Evolutionary conservation across 306 rosid species (phyloP).

Genomic region (Sicyos edulis): DNA sequence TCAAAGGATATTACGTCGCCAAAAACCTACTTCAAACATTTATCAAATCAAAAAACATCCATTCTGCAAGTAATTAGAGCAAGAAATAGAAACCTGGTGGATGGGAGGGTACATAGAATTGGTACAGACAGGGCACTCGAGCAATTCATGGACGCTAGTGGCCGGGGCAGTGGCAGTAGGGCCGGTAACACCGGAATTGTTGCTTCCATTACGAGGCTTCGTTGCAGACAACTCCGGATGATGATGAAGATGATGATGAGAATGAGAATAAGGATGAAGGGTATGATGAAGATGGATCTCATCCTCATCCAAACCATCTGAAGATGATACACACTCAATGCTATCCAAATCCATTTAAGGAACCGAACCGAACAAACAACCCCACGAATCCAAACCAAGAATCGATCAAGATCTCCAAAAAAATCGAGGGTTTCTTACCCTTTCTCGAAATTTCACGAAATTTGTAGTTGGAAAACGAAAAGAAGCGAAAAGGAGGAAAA

Average conservation of each 20-base stretch:
- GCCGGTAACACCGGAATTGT: conserved; percentile 33
- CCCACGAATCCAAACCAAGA: neutral
- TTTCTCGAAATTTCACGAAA: neutral
- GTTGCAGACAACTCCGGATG: conserved; percentile 66
- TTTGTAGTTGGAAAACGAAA: neutral
- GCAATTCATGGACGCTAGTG: conserved; percentile 95
- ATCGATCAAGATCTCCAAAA: conserved; percentile 6
- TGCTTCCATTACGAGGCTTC: conserved; percentile 55
- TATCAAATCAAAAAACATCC: too few relatives aligned
- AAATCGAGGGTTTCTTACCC: conserved; percentile 1
- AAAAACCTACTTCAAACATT: too few relatives aligned
- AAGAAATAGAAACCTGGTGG: conserved; percentile 68
- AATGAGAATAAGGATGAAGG: conserved; percentile 44
- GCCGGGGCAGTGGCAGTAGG: conserved; percentile 68
- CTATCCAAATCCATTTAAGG: conserved; percentile 67
- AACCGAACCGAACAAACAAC: neutral
- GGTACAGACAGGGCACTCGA: conserved; percentile 94
- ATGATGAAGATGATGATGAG: conserved; percentile 26
- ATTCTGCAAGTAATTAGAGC: too few relatives aligned
- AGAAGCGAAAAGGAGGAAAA: conserved; percentile 23
- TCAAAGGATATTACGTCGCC: too few relatives aligned
- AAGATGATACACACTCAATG: conserved; percentile 79
- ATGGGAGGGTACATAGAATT: conserved; percentile 98
- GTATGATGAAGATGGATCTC: conserved; percentile 64
- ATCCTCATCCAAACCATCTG: conserved; percentile 78